These are phyloP conservation scores for Tolypocladium tropicale DNA, from an alignment of 2,329 filamentous ascomycete genomes.

Conservation along the genomic window DNA sequence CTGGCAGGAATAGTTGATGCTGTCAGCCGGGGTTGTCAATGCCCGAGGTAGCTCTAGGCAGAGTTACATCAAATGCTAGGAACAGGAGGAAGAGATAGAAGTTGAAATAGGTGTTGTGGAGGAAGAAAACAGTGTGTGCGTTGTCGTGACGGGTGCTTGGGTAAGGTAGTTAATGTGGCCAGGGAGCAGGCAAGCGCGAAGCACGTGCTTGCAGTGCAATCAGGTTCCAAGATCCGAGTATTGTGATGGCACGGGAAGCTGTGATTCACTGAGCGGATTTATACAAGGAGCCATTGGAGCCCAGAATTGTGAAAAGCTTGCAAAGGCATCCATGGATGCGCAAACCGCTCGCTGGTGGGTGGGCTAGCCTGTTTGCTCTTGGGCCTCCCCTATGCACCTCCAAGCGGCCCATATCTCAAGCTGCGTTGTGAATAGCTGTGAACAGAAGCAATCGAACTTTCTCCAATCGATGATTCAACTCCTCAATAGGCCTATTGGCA, in stretches of 20 bases:
- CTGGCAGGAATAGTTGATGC: too few species aligned
- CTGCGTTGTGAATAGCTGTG: too few species aligned
- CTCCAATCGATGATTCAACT: too few species aligned
- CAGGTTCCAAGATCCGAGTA: not conserved
- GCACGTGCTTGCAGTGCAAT: not conserved
- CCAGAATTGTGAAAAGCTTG: too few species aligned
- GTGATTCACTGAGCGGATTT: not conserved
- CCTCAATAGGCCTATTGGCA: not conserved
- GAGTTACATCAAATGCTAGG: not conserved
- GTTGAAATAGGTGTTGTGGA: not conserved
- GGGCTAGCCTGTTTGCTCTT: not conserved
- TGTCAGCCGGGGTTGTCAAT: not conserved
- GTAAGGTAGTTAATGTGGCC: not conserved
- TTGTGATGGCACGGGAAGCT: not conserved
- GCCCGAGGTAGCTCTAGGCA: not conserved
- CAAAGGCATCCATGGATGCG: too few species aligned
- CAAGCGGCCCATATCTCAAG: too few species aligned
- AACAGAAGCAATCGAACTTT: too few species aligned
- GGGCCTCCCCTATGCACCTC: not conserved
- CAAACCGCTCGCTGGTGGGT: not conserved
- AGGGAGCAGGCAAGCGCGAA: not conserved
- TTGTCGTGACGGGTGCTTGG: not conserved
- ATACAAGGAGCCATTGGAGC: not conserved
- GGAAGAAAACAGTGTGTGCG: not conserved
- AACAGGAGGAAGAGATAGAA: not conserved